A percentile compares a stretch with the other conserved stretches of the same genome.
Evolutionary conservation across 2,329 filamentous ascomycete species (phyloP).

Genomic region (Beauveria brongniartii): DNA sequence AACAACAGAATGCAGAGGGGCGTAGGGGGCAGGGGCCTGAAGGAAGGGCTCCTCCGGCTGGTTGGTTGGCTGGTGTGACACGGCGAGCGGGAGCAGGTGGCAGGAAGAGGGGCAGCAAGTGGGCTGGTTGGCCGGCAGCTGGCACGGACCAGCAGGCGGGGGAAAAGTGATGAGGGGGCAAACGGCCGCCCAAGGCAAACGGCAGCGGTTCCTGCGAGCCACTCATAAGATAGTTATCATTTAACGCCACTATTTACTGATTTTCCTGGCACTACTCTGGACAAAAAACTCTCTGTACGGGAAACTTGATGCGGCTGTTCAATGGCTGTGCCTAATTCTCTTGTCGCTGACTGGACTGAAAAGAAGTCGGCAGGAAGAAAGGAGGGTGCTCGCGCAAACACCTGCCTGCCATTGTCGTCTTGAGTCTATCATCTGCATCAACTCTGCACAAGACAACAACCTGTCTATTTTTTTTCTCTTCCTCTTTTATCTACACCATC

Average conservation of each 20-base stretch:
- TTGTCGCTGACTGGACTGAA: too few relatives aligned
- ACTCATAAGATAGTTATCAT: background rate
- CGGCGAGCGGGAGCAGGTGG: background rate
- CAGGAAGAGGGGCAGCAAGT: background rate
- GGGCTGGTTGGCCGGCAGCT: background rate
- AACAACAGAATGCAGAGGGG: background rate
- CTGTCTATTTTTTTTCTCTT: background rate
- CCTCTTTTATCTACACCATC: background rate
- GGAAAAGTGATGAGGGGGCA: background rate
- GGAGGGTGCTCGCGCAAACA: too few relatives aligned
- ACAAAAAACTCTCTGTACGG: too few relatives aligned
- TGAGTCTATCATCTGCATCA: too few relatives aligned
- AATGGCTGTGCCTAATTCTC: too few relatives aligned
- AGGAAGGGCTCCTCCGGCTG: background rate
- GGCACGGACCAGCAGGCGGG: conserved; percentile 4
- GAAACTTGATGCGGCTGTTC: too few relatives aligned
- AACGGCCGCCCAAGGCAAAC: background rate
- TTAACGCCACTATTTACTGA: too few relatives aligned
- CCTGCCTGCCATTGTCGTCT: too few relatives aligned
- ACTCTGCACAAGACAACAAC: too few relatives aligned
- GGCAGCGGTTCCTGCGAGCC: conserved; percentile 1
- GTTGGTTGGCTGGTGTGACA: background rate
- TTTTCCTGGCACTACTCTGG: too few relatives aligned
- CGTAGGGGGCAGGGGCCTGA: background rate
- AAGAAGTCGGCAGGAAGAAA: too few relatives aligned